A percentile compares a stretch with the other conserved stretches of the same genome.
Conservation (phyloP, 2,329 filamentous ascomycete genomes). For the Fusarium illudens region DNA sequence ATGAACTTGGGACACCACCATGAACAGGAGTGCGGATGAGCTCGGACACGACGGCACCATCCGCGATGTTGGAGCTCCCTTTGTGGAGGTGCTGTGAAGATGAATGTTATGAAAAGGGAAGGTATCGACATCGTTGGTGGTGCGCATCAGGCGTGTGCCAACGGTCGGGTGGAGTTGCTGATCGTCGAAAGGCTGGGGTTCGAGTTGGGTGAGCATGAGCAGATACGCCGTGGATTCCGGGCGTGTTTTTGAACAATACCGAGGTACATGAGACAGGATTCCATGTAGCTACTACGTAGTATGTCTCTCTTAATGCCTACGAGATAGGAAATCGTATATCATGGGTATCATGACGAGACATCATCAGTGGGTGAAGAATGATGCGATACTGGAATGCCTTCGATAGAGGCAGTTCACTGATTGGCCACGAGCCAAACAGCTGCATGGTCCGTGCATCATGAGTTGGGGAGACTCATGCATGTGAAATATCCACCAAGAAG, state of each 20-base stretch:
- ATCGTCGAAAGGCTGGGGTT: slow-evolving; percentile 8
- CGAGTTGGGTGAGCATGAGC: slow-evolving; percentile 22
- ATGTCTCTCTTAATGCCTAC: background rate
- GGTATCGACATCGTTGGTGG: slow-evolving; percentile 31
- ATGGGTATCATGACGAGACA: slow-evolving; percentile 8
- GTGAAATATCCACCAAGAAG: background rate
- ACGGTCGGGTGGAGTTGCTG: slow-evolving; percentile 10
- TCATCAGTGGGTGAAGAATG: background rate
- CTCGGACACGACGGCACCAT: slow-evolving; percentile 14
- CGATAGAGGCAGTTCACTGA: background rate
- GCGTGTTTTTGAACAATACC: background rate
- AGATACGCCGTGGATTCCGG: background rate
- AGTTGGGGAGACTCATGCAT: slow-evolving; percentile 1
- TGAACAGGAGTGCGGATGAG: background rate
- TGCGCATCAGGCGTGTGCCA: slow-evolving; percentile 7
- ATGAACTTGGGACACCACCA: slow-evolving; percentile 4
- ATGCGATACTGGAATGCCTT: background rate
- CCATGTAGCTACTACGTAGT: background rate
- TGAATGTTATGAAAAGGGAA: slow-evolving; percentile 17
- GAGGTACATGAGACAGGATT: background rate
- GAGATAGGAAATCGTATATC: background rate
- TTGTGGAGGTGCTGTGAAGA: slow-evolving; percentile 2
- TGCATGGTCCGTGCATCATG: slow-evolving; percentile 10
- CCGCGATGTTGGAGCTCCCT: slow-evolving; percentile 8
- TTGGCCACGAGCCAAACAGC: background rate